Base-by-base conservation (phyloP, 2,329 filamentous ascomycete genomes). In the Rutstroemia sp. region DNA sequence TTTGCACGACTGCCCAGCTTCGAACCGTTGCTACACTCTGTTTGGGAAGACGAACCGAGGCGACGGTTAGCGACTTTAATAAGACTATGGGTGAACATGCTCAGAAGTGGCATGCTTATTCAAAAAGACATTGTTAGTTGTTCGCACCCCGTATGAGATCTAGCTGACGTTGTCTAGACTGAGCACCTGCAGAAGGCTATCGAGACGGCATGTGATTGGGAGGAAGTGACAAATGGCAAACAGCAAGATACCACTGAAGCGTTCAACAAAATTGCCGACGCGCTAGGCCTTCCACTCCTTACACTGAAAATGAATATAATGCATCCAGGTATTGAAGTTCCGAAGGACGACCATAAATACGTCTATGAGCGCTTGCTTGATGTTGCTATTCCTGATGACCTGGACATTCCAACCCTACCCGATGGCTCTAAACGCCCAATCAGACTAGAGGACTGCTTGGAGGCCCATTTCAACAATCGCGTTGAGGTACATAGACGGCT, bases 191-290 rank as follows among this genome's bases (percentile, higher is more conserved):
- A 96, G 71, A 83, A 92, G 42, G 79, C 90, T 9, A 72, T 97
- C 41, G 86, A 34, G 12, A 34, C 87, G 17, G 86, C 86, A 53
- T 96, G 92, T 69, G 94, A 92, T 4, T 97, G 94, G 94, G 75
- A 80, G 63, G 91, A 95, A 57, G 92, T 92, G 48, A 80, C 81
- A 21, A 73, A 81, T 57, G 69, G 89, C n/a, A 81, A 85, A 64
- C 94, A 97, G 68, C 94, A 99, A 72, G 94, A 99, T 71, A 89
- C 90, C 0, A 96, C 94, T 0, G 94, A 99, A 72, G 92, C 92
- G 1, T 97, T 97, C 69, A 89, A 86, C 0, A 96, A 96, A 69
- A 91, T 99, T 61, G 96, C 92, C 0, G 92, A 91, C 63, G 90
- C 87, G 21, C 78, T 99, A 19, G 86, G 95, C 64, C 73, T 97